phyloP scores from a whole-genome alignment of 2,329 filamentous ascomycete species.

The Didymellaceae sp. region DNA sequence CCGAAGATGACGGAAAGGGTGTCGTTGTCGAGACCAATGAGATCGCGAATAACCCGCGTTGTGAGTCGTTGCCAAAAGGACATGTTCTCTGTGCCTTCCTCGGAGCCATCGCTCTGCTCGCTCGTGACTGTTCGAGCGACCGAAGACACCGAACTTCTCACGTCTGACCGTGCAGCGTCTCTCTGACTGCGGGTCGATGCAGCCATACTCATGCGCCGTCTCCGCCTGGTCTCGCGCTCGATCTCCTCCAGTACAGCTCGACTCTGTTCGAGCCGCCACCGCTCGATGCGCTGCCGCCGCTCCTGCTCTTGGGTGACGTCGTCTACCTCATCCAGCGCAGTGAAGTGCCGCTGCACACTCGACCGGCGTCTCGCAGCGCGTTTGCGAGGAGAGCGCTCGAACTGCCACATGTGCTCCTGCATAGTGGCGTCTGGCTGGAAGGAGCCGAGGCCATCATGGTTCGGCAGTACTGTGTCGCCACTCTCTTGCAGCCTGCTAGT shows the following conservation, averaged over 20 bases:
- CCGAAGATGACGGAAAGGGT: slow-evolving; percentile 87
- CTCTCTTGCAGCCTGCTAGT: slow-evolving; percentile 61
- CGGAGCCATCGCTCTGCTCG: slow-evolving; percentile 44
- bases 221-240: slow-evolving; percentile 76
- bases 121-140: slow-evolving; percentile 32
- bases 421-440: slow-evolving; percentile 73
- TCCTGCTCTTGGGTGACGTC: slow-evolving; percentile 69
- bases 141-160: slow-evolving; percentile 16
- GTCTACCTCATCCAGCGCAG: slow-evolving; percentile 60
- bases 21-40: slow-evolving; percentile 89
- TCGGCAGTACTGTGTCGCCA: slow-evolving; percentile 76
- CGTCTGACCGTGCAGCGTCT: slow-evolving; percentile 27
- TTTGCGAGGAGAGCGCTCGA: slow-evolving; percentile 80
- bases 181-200: slow-evolving; percentile 51
- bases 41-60: slow-evolving; percentile 81
- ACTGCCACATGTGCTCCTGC: slow-evolving; percentile 87
- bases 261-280: slow-evolving; percentile 92
- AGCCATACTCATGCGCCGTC: slow-evolving; percentile 68
- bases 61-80: slow-evolving; percentile 83
- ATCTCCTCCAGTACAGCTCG: slow-evolving; percentile 85
- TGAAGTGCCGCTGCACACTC: slow-evolving; percentile 64
- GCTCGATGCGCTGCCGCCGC: slow-evolving; percentile 82
- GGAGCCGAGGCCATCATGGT: slow-evolving; percentile 88
- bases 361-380: slow-evolving; percentile 59
- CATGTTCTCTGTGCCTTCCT: slow-evolving; percentile 61